Conservation (phyloP, 2,329 filamentous ascomycete species). For the Penicillium sp. region DNA sequence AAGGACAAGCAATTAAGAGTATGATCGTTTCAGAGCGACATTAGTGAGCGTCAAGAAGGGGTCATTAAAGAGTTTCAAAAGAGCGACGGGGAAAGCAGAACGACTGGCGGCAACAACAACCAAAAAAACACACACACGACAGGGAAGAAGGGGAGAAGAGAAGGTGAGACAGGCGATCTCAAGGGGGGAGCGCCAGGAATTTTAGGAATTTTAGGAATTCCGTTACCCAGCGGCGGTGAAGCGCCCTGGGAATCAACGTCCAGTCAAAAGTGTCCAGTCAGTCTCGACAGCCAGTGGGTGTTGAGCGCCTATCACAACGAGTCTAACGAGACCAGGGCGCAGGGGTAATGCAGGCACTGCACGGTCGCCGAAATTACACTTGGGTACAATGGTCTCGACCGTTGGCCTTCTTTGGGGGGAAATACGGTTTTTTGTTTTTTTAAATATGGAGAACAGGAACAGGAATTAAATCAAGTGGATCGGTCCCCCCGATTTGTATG, state of each 20-base stretch:
- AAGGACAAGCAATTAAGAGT: slow-evolving; percentile 22
- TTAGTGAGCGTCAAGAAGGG: slow-evolving; percentile 28
- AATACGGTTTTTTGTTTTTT: slow-evolving; percentile 6
- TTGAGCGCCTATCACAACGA: slow-evolving; percentile 25
- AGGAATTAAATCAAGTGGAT: background rate
- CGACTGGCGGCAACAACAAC: slow-evolving; percentile 35
- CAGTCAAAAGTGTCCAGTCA: background rate
- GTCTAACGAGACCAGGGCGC: slow-evolving; percentile 20
- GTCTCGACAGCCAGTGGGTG: slow-evolving; percentile 10
- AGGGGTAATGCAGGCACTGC: slow-evolving; percentile 33
- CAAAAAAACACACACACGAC: slow-evolving; percentile 18
- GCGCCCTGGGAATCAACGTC: background rate
- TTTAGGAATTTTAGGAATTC: slow-evolving; percentile 34
- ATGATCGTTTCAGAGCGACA: slow-evolving; percentile 29
- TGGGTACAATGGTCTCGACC: background rate
- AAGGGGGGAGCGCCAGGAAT: slow-evolving; percentile 29
- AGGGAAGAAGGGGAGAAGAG: slow-evolving; percentile 36
- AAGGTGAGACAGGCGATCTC: slow-evolving; percentile 23
- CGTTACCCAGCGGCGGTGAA: slow-evolving; percentile 40
- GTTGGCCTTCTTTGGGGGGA: background rate
- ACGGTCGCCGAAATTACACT: slow-evolving; percentile 4
- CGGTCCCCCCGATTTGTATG: background rate
- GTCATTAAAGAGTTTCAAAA: slow-evolving; percentile 39
- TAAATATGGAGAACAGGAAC: slow-evolving; percentile 1
- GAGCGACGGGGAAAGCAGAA: slow-evolving; percentile 37